A percentile compares a stretch with the other conserved stretches of the same genome.
phyloP scores from a whole-genome alignment of 2,329 filamentous ascomycete genomes.

The Colletotrichum tropicale region DNA sequence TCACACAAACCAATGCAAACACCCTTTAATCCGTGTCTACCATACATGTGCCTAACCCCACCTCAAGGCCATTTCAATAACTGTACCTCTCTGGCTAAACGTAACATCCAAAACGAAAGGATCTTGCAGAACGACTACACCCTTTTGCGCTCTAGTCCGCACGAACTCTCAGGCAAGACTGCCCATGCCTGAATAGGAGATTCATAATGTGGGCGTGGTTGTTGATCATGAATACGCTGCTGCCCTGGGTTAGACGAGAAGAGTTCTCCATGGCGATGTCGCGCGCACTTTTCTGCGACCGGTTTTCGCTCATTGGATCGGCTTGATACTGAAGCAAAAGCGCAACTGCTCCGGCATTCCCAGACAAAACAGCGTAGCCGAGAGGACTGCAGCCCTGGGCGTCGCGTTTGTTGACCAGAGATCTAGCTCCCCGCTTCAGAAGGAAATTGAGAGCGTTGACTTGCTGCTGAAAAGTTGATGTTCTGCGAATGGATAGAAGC shows the following conservation, averaged over 20 bases:
- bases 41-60: background rate
- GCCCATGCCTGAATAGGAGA: background rate
- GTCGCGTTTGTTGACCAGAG: background rate
- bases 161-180: background rate
- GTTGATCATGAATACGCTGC: background rate
- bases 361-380: background rate
- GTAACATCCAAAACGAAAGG: background rate
- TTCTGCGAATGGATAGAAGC: background rate
- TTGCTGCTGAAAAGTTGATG: background rate
- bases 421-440: background rate
- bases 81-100: background rate
- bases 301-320: background rate
- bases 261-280: background rate
- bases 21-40: background rate
- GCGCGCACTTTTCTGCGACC: background rate
- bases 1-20: background rate
- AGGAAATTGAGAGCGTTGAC: background rate
- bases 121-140: background rate
- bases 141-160: background rate
- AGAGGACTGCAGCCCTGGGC: background rate
- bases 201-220: background rate
- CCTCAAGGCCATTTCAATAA: background rate
- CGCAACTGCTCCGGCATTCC: background rate
- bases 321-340: background rate
- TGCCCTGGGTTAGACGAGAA: background rate